These are phyloP conservation scores for Eutrema heterophyllum DNA, from an alignment of 345 rosid genomes.

Conservation along the genomic window DNA sequence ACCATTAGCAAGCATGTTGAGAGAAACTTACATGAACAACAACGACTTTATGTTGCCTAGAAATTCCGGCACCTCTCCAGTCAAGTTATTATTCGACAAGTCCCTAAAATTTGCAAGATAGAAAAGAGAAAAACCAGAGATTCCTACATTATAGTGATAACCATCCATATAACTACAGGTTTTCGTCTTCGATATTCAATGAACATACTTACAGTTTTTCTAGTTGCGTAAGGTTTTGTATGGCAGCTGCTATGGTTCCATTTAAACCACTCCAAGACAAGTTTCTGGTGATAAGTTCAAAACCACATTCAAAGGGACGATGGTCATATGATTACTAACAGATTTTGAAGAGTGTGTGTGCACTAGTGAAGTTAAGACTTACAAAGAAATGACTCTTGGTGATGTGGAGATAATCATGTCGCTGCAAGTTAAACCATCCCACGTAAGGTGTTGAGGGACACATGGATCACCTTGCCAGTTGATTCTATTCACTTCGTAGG, in stretches of 20 bases:
- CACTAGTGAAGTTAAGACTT: neutral
- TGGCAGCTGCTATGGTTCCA: slow-evolving; percentile 22
- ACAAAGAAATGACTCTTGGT: slow-evolving; percentile 16
- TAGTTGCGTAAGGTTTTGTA: slow-evolving; percentile 29
- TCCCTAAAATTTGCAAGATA: slow-evolving; percentile 22
- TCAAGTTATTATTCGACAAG: slow-evolving; percentile 42
- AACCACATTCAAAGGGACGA: neutral
- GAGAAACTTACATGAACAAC: slow-evolving; percentile 39
- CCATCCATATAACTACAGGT: neutral
- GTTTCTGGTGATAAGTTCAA: slow-evolving; percentile 13
- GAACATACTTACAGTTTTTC: slow-evolving; percentile 34
- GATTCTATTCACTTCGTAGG: neutral
- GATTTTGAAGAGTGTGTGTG: neutral
- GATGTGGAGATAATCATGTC: neutral
- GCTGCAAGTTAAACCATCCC: slow-evolving; percentile 4
- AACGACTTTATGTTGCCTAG: slow-evolving; percentile 36
- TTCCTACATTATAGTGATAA: neutral
- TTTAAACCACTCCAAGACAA: slow-evolving; percentile 35
- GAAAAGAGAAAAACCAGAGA: neutral
- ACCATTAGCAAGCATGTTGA: neutral
- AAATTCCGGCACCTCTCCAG: slow-evolving; percentile 39
- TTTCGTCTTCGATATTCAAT: neutral
- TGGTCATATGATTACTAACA: neutral
- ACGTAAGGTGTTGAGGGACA: neutral
- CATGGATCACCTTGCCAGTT: slow-evolving; percentile 24